These are phyloP conservation scores for Penicillium psychrosexuale DNA, from an alignment of 2,329 filamentous ascomycete genomes.

Conservation along the genomic window DNA sequence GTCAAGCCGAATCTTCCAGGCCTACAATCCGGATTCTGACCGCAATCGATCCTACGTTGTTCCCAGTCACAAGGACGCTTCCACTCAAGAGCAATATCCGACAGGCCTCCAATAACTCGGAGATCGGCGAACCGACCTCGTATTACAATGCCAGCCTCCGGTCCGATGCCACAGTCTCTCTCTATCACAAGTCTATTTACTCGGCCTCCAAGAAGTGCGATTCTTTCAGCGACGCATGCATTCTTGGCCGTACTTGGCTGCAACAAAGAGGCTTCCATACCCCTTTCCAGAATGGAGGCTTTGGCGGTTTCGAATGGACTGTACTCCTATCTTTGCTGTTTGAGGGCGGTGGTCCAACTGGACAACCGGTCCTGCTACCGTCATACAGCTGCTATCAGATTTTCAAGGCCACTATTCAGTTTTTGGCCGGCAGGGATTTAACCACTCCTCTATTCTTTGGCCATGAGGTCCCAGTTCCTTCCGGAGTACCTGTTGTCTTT, in stretches of 20 bases:
- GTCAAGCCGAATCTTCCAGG: conserved; percentile 34
- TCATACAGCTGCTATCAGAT: conserved; percentile 88
- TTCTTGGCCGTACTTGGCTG: conserved; percentile 85
- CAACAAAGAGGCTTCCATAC: conserved; percentile 78
- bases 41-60: conserved; percentile 65
- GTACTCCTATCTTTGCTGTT: conserved; percentile 75
- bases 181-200: conserved; percentile 74
- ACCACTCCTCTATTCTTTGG: conserved; percentile 59
- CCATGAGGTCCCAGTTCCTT: conserved; percentile 33
- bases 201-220: conserved; percentile 65
- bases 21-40: conserved; percentile 65
- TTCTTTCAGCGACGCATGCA: conserved; percentile 76
- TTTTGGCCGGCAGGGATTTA: conserved; percentile 71
- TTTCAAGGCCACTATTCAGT: conserved; percentile 92
- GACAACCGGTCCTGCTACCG: conserved; percentile 67
- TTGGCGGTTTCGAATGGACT: conserved; percentile 91
- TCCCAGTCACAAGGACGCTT: conserved; percentile 67
- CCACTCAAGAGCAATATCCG: conserved; percentile 70
- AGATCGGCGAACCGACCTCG: conserved; percentile 59
- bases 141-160: conserved; percentile 88
- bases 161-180: conserved; percentile 68
- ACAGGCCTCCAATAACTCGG: conserved; percentile 41
- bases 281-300: conserved; percentile 70
- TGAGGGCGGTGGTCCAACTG: conserved; percentile 70
- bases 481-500: conserved; percentile 67